These are phyloP conservation scores for Azolla pinnata DNA, from an alignment of 75 land plant genomes.

Conservation along the genomic window DNA sequence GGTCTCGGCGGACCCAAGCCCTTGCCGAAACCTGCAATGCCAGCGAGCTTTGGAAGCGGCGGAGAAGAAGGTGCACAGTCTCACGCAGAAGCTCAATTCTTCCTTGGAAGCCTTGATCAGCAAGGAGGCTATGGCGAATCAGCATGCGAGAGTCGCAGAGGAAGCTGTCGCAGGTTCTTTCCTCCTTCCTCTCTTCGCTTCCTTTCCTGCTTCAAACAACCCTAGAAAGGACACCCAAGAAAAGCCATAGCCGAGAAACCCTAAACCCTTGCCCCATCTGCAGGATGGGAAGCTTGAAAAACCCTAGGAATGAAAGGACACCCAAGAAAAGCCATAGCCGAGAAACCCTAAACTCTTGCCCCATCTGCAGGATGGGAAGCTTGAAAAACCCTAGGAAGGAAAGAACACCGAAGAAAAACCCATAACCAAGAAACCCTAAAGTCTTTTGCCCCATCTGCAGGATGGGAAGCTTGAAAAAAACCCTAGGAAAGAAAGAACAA, in stretches of 20 bases:
- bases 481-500: too few relatives aligned
- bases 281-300: background rate
- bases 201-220: background rate
- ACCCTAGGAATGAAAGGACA: background rate
- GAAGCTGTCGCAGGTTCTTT: slow-evolving; percentile 72
- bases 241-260: background rate
- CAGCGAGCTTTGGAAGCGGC: too few relatives aligned
- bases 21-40: too few relatives aligned
- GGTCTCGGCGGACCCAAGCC: too few relatives aligned
- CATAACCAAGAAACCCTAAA: too few relatives aligned
- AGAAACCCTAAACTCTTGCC: background rate
- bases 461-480: too few relatives aligned
- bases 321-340: background rate
- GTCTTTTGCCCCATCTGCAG: too few relatives aligned
- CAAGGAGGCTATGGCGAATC: slow-evolving; percentile 54
- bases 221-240: background rate
- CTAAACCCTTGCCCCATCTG: background rate
- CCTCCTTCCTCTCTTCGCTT: background rate
- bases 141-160: slow-evolving; percentile 82
- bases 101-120: slow-evolving; percentile 33
- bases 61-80: slow-evolving; percentile 14
- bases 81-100: slow-evolving; percentile 18
- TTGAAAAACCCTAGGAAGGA: background rate
- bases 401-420: background rate
- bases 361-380: too few relatives aligned